Evolutionary conservation across 495 filamentous ascomycete species (phyloP).

Genomic region (Jackrogersella multiformis): DNA sequence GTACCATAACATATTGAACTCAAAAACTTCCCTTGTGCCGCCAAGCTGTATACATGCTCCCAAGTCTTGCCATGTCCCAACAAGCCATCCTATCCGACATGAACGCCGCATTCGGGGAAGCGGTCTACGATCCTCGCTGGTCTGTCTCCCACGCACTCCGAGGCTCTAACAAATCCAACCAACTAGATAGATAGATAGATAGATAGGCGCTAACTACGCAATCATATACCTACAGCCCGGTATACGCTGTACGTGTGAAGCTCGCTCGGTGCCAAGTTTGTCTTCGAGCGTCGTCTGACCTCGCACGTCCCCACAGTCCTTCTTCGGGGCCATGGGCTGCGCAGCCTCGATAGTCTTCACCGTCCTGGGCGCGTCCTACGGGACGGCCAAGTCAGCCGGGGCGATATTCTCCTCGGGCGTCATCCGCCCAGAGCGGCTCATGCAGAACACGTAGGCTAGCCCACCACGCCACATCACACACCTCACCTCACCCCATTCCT

Average conservation of each 20-base stretch:
- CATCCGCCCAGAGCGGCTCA: slow-evolving; percentile 77
- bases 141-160: slow-evolving; percentile 13
- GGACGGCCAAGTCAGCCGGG: slow-evolving; percentile 83
- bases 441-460: slow-evolving; percentile 67
- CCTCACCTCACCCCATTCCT: slow-evolving; percentile 28
- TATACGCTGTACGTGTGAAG: slow-evolving; percentile 53
- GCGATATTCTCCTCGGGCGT: slow-evolving; percentile 75
- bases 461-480: neutral
- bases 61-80: slow-evolving; percentile 20
- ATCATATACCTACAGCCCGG: slow-evolving; percentile 46
- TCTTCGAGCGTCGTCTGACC: no score
- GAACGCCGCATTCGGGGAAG: slow-evolving; percentile 19
- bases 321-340: slow-evolving; percentile 62
- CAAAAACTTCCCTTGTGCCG: neutral
- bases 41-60: neutral
- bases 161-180: neutral
- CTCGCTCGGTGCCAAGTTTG: no score
- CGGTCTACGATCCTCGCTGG: slow-evolving; percentile 37
- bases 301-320: slow-evolving; percentile 44
- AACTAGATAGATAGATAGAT: neutral
- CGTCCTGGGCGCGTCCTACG: slow-evolving; percentile 87
- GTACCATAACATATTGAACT: slow-evolving; percentile 3
- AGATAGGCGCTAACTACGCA: slow-evolving; percentile 25
- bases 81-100: slow-evolving; percentile 30
- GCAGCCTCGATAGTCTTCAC: slow-evolving; percentile 72